phyloP scores from a whole-genome alignment of 2,329 filamentous ascomycete genomes.

The Aspergillus fijiensis region DNA sequence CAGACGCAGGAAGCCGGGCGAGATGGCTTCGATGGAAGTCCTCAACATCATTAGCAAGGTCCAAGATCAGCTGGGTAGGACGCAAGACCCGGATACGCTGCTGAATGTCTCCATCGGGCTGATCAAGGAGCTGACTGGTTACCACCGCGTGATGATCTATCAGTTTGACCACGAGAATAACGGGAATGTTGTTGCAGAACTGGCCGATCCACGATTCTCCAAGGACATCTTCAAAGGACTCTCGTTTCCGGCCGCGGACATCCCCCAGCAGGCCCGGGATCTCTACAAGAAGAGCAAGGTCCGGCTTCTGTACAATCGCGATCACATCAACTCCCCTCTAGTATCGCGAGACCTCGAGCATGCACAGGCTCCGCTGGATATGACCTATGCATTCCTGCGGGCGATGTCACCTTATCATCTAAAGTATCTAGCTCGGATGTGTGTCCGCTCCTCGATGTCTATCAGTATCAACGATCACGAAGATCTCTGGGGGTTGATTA shows the following conservation, averaged over 20 bases:
- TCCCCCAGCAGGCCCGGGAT: constrained; percentile 67
- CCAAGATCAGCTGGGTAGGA: background rate
- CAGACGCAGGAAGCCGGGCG: background rate
- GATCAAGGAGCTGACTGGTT: background rate
- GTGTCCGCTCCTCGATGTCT: constrained; percentile 86
- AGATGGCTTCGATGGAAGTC: background rate
- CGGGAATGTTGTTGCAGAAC: background rate
- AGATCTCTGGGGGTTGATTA: constrained; percentile 83
- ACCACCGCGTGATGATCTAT: background rate
- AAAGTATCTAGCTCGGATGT: constrained; percentile 86
- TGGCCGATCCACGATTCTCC: background rate
- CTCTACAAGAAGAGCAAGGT: constrained; percentile 89
- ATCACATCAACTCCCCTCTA: constrained; percentile 73
- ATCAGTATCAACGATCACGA: constrained; percentile 85
- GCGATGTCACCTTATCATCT: constrained; percentile 82
- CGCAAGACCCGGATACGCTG: background rate
- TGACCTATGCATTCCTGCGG: constrained; percentile 79
- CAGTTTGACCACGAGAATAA: background rate
- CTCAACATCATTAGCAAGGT: background rate
- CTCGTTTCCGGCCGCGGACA: background rate
- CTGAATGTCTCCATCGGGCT: background rate
- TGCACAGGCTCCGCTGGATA: constrained; percentile 69
- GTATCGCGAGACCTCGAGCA: constrained; percentile 72
- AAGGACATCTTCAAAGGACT: background rate
- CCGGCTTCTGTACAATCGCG: constrained; percentile 79